phyloP scores from a whole-genome alignment of 306 rosid genomes.

The Quillaja saponaria region DNA sequence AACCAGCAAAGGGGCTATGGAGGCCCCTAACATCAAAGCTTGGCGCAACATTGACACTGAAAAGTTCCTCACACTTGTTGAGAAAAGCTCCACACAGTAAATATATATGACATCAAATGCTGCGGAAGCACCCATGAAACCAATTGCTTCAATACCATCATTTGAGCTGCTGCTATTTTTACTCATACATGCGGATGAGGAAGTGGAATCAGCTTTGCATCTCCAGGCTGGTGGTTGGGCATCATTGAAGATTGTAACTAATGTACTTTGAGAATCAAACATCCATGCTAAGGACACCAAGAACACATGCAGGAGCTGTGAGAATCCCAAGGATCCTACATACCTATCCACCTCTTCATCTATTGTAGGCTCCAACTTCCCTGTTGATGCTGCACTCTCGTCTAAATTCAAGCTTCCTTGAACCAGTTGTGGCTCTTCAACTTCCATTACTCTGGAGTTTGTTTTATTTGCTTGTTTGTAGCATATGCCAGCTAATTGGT shows the following conservation, averaged over 20 bases:
- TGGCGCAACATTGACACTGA: slow-evolving; percentile 32
- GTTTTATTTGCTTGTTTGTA: neutral
- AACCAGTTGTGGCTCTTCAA: slow-evolving; percentile 21
- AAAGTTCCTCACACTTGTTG: slow-evolving; percentile 37
- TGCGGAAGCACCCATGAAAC: slow-evolving; percentile 34
- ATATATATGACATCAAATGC: slow-evolving; percentile 38
- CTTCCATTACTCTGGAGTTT: slow-evolving; percentile 23
- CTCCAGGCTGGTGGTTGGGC: slow-evolving; percentile 40
- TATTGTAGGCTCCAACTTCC: slow-evolving; percentile 27
- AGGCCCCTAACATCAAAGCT: slow-evolving; percentile 37
- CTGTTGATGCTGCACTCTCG: slow-evolving; percentile 6
- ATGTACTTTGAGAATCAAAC: slow-evolving; percentile 37
- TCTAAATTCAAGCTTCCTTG: slow-evolving; percentile 11
- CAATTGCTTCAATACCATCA: slow-evolving; percentile 26
- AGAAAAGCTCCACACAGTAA: slow-evolving; percentile 38
- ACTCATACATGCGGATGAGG: neutral
- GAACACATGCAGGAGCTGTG: slow-evolving; percentile 34
- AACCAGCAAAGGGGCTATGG: slow-evolving; percentile 34
- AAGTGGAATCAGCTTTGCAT: slow-evolving; percentile 20
- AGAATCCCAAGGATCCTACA: slow-evolving; percentile 37
- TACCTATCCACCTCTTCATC: slow-evolving; percentile 40
- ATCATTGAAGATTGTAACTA: slow-evolving; percentile 41
- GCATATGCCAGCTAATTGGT: neutral
- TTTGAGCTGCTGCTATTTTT: neutral
- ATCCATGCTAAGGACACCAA: slow-evolving; percentile 44